Evolutionary conservation across 768 basidiomycete genomes (phyloP).

Genomic region (Suillus subluteus): DNA sequence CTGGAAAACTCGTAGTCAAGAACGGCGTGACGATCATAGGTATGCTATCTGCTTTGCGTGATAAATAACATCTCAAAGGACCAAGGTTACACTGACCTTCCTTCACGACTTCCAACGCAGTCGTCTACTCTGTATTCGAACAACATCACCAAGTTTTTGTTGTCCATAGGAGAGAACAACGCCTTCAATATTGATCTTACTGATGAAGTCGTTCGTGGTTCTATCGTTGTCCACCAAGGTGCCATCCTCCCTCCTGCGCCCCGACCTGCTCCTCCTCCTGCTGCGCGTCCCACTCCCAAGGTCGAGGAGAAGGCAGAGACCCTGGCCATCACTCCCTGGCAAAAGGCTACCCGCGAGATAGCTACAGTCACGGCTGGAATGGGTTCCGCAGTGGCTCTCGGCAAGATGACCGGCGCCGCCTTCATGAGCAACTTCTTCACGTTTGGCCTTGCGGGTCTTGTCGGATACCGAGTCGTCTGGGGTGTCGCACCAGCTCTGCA

Average conservation of each 20-base stretch:
- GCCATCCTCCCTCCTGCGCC: conserved; percentile 67
- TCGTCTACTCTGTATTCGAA: conserved; percentile 90
- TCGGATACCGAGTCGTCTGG: conserved; percentile 91
- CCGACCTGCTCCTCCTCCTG: conserved; percentile 66
- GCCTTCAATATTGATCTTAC: conserved; percentile 70
- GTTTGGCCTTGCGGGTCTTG: conserved; percentile 83
- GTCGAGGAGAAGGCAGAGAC: conserved; percentile 47
- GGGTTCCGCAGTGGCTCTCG: conserved; percentile 71
- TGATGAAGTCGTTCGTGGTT: conserved; percentile 85
- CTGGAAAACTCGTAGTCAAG: conserved; percentile 70
- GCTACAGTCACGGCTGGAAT: conserved; percentile 75
- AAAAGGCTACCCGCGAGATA: conserved; percentile 78
- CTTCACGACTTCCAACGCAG: conserved; percentile 88
- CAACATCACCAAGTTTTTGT: conserved; percentile 87
- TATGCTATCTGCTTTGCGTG: conserved; percentile 28
- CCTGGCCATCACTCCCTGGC: conserved; percentile 80
- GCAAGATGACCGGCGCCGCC: conserved; percentile 76
- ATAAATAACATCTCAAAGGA: conserved; percentile 2
- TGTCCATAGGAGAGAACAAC: conserved; percentile 71
- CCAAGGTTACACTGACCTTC: conserved; percentile 80
- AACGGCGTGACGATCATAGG: conserved; percentile 86
- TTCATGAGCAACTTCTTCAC: conserved; percentile 93
- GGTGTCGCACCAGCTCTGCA: conserved; percentile 87
- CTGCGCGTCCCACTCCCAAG: conserved; percentile 52
- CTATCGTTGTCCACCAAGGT: conserved; percentile 74